Conservation (phyloP, 2,329 filamentous ascomycete genomes). For the Rhynchosporium graminicola region DNA sequence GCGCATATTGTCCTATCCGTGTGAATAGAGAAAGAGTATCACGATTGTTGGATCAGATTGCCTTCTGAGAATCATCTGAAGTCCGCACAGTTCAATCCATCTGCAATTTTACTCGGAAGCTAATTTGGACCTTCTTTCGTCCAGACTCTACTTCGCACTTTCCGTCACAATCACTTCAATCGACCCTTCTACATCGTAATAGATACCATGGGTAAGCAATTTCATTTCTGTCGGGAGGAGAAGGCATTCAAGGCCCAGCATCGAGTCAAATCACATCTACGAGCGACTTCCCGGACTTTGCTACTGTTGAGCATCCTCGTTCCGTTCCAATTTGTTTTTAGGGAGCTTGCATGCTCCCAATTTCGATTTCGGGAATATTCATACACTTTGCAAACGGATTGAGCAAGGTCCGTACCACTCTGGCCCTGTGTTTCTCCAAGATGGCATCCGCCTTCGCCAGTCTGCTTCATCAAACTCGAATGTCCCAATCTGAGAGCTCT, state of each 20-base stretch:
- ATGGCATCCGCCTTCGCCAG: conserved; percentile 32
- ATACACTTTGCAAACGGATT: conserved; percentile 20
- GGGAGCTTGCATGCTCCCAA: conserved; percentile 30
- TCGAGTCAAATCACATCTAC: conserved; percentile 15
- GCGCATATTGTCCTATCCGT: conserved; percentile 30
- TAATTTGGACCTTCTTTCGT: conserved; percentile 27
- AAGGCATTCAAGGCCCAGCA: conserved; percentile 18
- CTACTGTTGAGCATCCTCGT: conserved; percentile 17
- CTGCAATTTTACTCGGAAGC: conserved; percentile 25
- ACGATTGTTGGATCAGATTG: background rate
- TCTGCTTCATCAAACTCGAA: conserved; percentile 28
- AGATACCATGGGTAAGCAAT: conserved; percentile 42
- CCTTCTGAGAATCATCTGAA: conserved; percentile 6
- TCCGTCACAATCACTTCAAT: conserved; percentile 35
- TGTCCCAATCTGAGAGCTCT: conserved; percentile 26
- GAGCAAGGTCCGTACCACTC: conserved; percentile 7
- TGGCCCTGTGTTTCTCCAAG: conserved; percentile 17
- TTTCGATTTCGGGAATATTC: conserved; percentile 17
- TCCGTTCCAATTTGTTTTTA: conserved; percentile 11
- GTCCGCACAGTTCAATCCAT: conserved; percentile 16
- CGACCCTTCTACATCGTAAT: conserved; percentile 37
- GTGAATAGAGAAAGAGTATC: conserved; percentile 13
- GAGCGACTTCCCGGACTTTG: background rate
- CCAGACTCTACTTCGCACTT: conserved; percentile 31
- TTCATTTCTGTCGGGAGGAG: conserved; percentile 30